phyloP scores from a whole-genome alignment of 139 green algal genomes.

The Tetraselmis chui region DNA sequence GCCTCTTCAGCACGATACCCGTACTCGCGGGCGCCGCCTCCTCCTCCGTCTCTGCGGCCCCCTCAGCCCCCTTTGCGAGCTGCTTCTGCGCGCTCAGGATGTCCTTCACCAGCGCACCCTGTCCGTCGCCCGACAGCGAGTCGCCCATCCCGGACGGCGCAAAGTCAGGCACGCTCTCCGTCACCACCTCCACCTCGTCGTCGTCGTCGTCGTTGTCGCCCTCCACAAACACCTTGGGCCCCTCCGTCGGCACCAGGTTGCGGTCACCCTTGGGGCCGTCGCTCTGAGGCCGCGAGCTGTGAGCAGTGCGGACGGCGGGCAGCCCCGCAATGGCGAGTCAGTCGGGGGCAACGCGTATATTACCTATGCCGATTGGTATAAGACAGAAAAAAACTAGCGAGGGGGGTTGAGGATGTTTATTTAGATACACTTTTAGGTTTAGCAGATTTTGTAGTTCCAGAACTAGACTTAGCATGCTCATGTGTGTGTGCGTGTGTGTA shows the following conservation, averaged over 20 bases:
- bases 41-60: neutral
- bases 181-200: slow-evolving; percentile 40
- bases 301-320: neutral
- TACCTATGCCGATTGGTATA: too few species aligned
- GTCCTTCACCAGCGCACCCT: slow-evolving; percentile 58
- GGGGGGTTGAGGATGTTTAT: too few species aligned
- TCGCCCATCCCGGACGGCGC: slow-evolving; percentile 12
- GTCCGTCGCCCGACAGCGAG: slow-evolving; percentile 21
- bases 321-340: neutral
- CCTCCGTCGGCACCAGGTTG: slow-evolving; percentile 1
- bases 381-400: too few species aligned
- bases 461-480: too few species aligned
- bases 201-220: slow-evolving; percentile 26
- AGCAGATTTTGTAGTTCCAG: too few species aligned
- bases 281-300: neutral
- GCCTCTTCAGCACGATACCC: slow-evolving; percentile 45
- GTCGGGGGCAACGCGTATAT: too few species aligned
- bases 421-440: too few species aligned
- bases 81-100: slow-evolving; percentile 54
- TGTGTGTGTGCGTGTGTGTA: too few species aligned
- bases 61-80: slow-evolving; percentile 16
- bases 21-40: slow-evolving; percentile 19
- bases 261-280: neutral
- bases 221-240: slow-evolving; percentile 27
- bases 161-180: neutral